Base-by-base conservation (phyloP, 129 eudicot genomes). In the Tagetes patula region DNA sequence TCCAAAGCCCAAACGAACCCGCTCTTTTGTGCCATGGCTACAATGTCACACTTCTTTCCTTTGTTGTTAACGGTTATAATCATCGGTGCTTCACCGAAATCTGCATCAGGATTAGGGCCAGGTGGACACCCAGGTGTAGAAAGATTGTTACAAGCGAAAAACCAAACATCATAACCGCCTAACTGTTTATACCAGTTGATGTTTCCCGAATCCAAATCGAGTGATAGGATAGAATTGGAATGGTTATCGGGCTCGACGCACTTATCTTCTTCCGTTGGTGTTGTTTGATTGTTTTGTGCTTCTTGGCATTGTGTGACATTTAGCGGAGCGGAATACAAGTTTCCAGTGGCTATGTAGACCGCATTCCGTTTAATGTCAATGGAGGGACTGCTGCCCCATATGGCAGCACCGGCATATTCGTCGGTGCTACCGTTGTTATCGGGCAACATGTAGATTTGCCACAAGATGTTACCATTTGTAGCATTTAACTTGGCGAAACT, bases 311-410 rank as follows among this genome's bases (percentile, higher is more conserved):
- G 70, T 33, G 78, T 78, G 59, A 90, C 91, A 9, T 80, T 83
- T 58, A 77, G 31, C 11, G 96, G 91, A 40, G 91, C 95, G 0
- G 77, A 49, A 64, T 90, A 87, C n/a, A 90, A 76, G 62, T 90
- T 77, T 36, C 96, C 95, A 0, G 95, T 91, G 11, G 84, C 95
- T 1, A 79, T 84, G 27, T 77, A 91, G 27, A 91, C 88, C 11
- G 56, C 67, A 3, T 79, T 79, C 0, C 96, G 81, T 0, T 2
- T 9, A 6, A 74, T 47, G 76, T 84, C 96, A 4, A 91, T 84
- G 62, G 97, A 50, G 1, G 92, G 96, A 75, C 91, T 91, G 67
- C 95, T 91, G 14, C 97, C 97, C 97, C 97, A 88, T 80, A 91
- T 77, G 33, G 81, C 87, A 0, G 84, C 97, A 58, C 95, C 97